Evolutionary conservation across 768 basidiomycete species (phyloP), one percentile per base, ranked within the genome.

Genomic region (Tylopilus sp.): DNA sequence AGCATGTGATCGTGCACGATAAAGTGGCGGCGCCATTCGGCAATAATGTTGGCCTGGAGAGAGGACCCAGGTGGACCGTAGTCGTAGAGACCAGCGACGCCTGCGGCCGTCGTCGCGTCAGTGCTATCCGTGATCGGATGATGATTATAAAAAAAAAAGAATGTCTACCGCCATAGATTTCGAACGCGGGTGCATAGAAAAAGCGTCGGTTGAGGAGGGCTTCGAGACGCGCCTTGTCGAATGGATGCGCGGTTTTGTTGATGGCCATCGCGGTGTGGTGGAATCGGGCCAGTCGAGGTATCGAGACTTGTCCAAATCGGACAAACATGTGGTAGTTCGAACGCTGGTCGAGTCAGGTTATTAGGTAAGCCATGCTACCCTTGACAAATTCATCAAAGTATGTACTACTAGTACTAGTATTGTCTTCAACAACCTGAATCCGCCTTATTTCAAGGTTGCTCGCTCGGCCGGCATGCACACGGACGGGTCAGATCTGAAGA

Each of bases 1-100:
- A 95, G 85, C 97, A 98, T 99, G 72, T 90, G 82, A 63, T 99
- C 95, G 63, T 98, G 91, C 64, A 98, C 79, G 76, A 99, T 98
- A 65, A 98, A 98, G 73, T 98, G 97, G 67, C 88, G 88, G 48
- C 95, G 80, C 97, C 95, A 98, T 78, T 91, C 91, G 0, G 88
- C 75, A 66, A 98, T 86, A 73, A 99, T 91, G 77, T 98, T 98
- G 53, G 95, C 91, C 64, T 98, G 95, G 30, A 98, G 79, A 3
- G 93, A 82, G 1, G 97, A 95, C 53, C 97, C 95, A 1, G 95
- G 91, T 47, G 95, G 95, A 39, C 95, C 95, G 64, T 97, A 98
- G 72, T 98, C 97, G 73, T 98, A 99, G 39, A 99, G 75, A 47
- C 97, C 97, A 56, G 94, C 95, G 59, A 98, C 89, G 71, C 95